These are phyloP conservation scores for Arabidopsis suecica DNA, from an alignment of 345 rosid species.

Conservation along the genomic window DNA sequence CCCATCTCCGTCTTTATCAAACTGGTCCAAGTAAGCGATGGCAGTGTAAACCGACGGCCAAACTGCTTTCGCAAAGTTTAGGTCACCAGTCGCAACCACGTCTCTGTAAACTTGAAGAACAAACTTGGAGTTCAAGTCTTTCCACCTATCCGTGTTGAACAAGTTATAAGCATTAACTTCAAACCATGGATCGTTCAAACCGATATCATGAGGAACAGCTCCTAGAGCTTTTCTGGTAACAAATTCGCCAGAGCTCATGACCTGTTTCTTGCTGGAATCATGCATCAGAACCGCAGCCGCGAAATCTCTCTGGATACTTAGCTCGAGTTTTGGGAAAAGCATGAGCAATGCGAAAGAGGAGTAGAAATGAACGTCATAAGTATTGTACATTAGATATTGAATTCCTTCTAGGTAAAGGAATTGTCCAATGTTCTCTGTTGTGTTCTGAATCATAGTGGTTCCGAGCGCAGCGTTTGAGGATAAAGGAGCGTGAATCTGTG, in stretches of 20 bases:
- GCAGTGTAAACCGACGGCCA: constrained; percentile 83
- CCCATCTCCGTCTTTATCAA: constrained; percentile 80
- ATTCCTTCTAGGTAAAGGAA: constrained; percentile 77
- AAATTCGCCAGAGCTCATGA: constrained; percentile 60
- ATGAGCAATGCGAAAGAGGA: constrained; percentile 74
- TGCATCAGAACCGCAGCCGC: constrained; percentile 75
- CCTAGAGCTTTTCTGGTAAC: constrained; percentile 65
- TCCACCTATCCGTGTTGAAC: constrained; percentile 67
- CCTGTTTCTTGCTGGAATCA: constrained; percentile 62
- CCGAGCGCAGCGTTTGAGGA: constrained; percentile 71
- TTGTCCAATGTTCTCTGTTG: constrained; percentile 88
- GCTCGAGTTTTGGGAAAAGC: constrained; percentile 78
- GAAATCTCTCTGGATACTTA: constrained; percentile 81
- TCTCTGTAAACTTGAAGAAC: constrained; percentile 81
- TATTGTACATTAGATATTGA: constrained; percentile 76
- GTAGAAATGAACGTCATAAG: constrained; percentile 85
- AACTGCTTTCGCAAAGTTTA: constrained; percentile 61
- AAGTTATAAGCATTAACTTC: constrained; percentile 75
- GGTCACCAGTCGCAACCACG: constrained; percentile 66
- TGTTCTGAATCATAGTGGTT: constrained; percentile 61
- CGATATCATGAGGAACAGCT: constrained; percentile 78
- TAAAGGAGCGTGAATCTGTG: constrained; percentile 60
- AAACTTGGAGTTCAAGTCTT: constrained; percentile 80
- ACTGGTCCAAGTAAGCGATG: constrained; percentile 80
- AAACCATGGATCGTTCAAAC: constrained; percentile 74